Conservation (phyloP, 768 basidiomycete genomes). For the Pholiota conissans region DNA sequence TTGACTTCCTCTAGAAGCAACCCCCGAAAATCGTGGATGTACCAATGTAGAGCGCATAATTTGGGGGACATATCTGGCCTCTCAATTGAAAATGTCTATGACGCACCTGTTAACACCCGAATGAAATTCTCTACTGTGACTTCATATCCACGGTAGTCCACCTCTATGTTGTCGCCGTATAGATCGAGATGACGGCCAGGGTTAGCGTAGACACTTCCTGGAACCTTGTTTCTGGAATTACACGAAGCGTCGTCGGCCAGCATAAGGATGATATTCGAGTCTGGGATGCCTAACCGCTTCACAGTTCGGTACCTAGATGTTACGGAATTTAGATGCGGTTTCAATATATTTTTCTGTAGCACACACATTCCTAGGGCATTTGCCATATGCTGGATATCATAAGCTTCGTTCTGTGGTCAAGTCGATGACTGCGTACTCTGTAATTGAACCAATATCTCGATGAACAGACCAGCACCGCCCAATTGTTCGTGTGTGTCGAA, state of each 20-base stretch:
- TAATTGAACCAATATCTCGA: constrained; percentile 99
- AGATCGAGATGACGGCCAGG: constrained; percentile 79
- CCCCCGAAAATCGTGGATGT: no score
- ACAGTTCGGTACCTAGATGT: constrained; percentile 89
- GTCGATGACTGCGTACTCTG: constrained; percentile 54
- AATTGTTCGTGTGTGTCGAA: constrained; percentile 90
- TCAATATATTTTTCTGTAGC: background rate
- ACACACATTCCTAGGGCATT: constrained; percentile 93
- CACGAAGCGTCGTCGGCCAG: constrained; percentile 96
- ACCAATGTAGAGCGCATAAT: no score
- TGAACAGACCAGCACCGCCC: constrained; percentile 95
- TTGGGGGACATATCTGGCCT: no score
- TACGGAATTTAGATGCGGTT: background rate
- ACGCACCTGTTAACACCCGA: constrained; percentile 84
- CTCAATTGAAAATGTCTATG: no score
- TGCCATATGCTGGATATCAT: constrained; percentile 83
- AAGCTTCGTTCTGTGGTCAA: background rate
- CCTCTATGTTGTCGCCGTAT: constrained; percentile 96
- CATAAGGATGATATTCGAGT: constrained; percentile 99
- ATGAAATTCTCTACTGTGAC: constrained; percentile 98
- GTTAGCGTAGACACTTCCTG: constrained; percentile 92
- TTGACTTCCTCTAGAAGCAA: no score
- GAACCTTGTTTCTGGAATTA: constrained; percentile 88
- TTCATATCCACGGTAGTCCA: constrained; percentile 97
- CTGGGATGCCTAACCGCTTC: constrained; percentile 95